phyloP scores from a whole-genome alignment of 2,329 filamentous ascomycete species.

The Alternaria ventricosa region DNA sequence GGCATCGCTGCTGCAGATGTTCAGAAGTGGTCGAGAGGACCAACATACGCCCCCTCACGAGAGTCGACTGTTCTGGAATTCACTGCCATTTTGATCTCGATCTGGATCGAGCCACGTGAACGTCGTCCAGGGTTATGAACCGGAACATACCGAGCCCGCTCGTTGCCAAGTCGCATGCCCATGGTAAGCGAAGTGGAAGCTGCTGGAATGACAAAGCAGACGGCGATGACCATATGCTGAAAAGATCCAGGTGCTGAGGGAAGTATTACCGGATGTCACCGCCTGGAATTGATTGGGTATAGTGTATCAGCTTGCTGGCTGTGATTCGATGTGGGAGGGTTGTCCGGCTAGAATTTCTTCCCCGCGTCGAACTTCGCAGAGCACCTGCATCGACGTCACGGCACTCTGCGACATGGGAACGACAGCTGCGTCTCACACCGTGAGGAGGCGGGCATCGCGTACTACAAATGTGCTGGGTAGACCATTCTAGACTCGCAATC shows the following conservation, averaged over 20 bases:
- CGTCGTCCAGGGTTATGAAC: background rate
- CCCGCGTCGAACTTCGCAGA: background rate
- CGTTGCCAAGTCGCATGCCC: background rate
- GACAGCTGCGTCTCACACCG: slow-evolving; percentile 2
- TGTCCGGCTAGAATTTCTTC: background rate
- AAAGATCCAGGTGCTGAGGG: background rate
- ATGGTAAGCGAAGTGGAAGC: background rate
- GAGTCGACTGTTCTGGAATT: background rate
- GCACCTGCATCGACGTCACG: background rate
- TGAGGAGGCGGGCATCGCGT: background rate
- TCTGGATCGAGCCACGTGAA: background rate
- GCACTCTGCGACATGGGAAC: slow-evolving; percentile 5
- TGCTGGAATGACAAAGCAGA: background rate
- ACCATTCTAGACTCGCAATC: background rate
- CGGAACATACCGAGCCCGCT: background rate
- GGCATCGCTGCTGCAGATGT: background rate
- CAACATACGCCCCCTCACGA: background rate
- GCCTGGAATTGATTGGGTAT: background rate
- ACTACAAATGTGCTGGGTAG: background rate
- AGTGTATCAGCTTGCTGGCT: background rate
- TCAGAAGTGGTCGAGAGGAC: background rate
- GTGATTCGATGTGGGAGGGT: background rate
- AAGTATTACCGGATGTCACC: background rate
- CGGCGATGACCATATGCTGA: background rate
- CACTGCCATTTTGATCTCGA: background rate